phyloP scores from a whole-genome alignment of 148 eudicot species.

The Diospyros kaki region DNA sequence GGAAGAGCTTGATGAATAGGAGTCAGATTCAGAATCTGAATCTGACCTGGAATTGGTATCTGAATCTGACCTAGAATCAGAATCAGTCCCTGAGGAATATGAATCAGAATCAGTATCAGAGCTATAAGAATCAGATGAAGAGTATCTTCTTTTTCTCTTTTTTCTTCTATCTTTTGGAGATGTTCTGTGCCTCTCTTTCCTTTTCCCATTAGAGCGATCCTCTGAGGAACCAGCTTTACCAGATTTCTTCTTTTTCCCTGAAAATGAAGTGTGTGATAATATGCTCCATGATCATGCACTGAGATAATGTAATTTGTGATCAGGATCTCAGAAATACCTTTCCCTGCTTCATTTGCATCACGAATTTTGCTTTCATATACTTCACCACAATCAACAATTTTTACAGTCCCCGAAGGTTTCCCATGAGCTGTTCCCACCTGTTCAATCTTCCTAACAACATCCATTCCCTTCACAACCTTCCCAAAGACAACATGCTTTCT shows the following conservation, averaged over 20 bases:
- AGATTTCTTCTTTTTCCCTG: constrained; percentile 61
- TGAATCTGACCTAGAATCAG: constrained; percentile 50
- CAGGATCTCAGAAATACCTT: constrained; percentile 44
- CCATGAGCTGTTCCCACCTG: constrained; percentile 64
- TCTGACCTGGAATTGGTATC: constrained; percentile 20
- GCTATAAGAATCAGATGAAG: constrained; percentile 80
- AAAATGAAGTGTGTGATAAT: constrained; percentile 10
- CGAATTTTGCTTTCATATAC: constrained; percentile 37
- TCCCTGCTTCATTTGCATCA: constrained; percentile 36
- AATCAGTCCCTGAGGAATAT: constrained; percentile 27
- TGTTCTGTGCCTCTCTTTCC: constrained; percentile 45
- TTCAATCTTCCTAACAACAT: constrained; percentile 75
- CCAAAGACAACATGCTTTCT: constrained; percentile 99
- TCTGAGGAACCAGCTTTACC: constrained; percentile 43
- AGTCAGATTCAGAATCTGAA: constrained; percentile 43
- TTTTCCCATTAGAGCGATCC: constrained; percentile 58
- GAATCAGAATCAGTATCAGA: constrained; percentile 34
- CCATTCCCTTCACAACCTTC: constrained; percentile 81
- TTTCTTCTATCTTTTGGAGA: constrained; percentile 52
- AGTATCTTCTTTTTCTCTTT: constrained; percentile 60
- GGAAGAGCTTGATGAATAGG: constrained; percentile 68
- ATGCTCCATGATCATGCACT: not conserved
- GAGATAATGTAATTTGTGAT: not conserved
- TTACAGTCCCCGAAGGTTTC: constrained; percentile 53
- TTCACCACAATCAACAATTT: constrained; percentile 83